Base-by-base conservation (phyloP, 257 asterid genomes). In the Scutellaria baicalensis region DNA sequence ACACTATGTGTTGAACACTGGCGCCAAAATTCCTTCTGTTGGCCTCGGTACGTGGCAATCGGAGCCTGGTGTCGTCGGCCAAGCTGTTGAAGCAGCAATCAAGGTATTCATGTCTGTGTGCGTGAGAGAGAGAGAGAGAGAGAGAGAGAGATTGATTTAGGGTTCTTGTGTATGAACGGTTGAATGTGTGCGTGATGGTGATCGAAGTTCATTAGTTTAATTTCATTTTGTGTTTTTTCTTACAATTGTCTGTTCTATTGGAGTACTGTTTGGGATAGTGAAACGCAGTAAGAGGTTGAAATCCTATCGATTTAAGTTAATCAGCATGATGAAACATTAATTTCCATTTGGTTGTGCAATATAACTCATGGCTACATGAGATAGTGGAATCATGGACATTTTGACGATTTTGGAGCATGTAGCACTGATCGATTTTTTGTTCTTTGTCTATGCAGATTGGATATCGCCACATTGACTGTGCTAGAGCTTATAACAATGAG, bases 11-110 rank as follows among this genome's bases (percentile, higher is more conserved):
- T 66, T 89, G 66, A 85, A 87, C 80, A 87, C 96, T 9, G 96
- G 96, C 2, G 91, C 91, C 13, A 87, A 85, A 66, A 89, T 85
- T 8, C 92, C 96, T 7, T 72, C 91, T 1, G 82, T 89, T 7
- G 96, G 96, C 10, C 86, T 89, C 0, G 96, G 96, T 16, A 89
- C 96, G 54, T 89, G 95, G 92, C 92, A 85, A 79, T 73, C 92
- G 72, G 89, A 81, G 20, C 91, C 91, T 13, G 95, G 95, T 10
- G 74, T 85, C 70, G 88, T 89, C 47, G 91, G 89, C 43, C 83
- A 79, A 63, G 92, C 91, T 13, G 85, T 87, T 56, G 83, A 87
- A 59, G 80, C 75, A 11, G 96, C 96, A 21, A 73, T 89, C 55
- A 79, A 84, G 93, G 96, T 83, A 57, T 59, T 44, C 42, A 12